Conservation (phyloP, 768 basidiomycete genomes). For the Psilocybe cyanescens region DNA sequence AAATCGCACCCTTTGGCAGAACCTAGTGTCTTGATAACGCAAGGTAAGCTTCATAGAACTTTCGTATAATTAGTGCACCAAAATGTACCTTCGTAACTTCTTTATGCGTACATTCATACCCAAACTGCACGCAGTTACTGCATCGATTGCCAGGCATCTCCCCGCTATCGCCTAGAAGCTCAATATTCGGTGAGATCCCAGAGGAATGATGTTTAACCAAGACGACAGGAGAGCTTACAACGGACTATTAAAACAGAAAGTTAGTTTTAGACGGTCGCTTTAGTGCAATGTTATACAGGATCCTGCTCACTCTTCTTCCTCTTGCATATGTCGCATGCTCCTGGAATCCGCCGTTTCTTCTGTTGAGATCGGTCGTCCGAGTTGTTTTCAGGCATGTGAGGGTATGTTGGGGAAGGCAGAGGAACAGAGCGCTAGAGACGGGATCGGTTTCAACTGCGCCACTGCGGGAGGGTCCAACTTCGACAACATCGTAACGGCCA, state of each 20-base stretch:
- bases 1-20: constrained; percentile 60
- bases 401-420: neutral
- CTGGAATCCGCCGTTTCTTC: constrained; percentile 65
- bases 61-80: neutral
- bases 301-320: constrained; percentile 64
- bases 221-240: constrained; percentile 27
- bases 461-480: neutral
- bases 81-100: constrained; percentile 67
- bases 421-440: no score
- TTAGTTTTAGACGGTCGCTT: neutral
- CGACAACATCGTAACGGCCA: neutral
- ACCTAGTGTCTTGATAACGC: constrained; percentile 48
- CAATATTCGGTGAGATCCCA: constrained; percentile 12
- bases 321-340: constrained; percentile 76
- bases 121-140: constrained; percentile 63
- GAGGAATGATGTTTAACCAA: neutral
- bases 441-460: neutral
- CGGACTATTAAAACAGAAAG: constrained; percentile 28
- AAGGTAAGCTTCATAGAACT: neutral
- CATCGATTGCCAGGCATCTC: constrained; percentile 66
- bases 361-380: constrained; percentile 20
- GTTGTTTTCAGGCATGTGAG: neutral
- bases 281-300: neutral
- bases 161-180: constrained; percentile 64
- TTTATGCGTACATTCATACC: constrained; percentile 67